phyloP scores from a whole-genome alignment of 2,329 filamentous ascomycete species.

The Aspergillus tamarii region DNA sequence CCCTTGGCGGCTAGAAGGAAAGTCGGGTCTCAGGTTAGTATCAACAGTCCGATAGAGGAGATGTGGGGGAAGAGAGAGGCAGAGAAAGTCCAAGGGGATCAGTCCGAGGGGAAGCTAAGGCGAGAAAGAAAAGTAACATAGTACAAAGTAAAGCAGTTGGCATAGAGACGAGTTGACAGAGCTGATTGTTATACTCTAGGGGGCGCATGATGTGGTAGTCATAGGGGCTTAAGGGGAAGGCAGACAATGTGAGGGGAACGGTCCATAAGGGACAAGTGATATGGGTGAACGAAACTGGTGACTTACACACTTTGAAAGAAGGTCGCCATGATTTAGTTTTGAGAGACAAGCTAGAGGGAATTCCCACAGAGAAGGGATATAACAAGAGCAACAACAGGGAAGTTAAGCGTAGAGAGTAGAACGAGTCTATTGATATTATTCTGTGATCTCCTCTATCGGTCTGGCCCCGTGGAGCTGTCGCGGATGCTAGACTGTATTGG shows the following conservation, averaged over 20 bases:
- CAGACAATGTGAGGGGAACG: constrained; percentile 22
- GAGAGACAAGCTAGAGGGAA: background rate
- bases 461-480: constrained; percentile 25
- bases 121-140: constrained; percentile 9
- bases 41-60: constrained; percentile 14
- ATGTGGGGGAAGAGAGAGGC: constrained; percentile 13
- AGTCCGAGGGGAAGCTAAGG: background rate
- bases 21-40: constrained; percentile 33
- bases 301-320: constrained; percentile 57
- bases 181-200: constrained; percentile 2
- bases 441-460: constrained; percentile 18
- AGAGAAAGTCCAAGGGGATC: background rate
- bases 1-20: constrained; percentile 48
- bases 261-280: constrained; percentile 20
- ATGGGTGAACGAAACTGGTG: constrained; percentile 12
- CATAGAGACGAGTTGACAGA: background rate
- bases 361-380: constrained; percentile 3
- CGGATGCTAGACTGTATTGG: constrained; percentile 26
- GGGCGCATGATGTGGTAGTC: constrained; percentile 8
- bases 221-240: constrained; percentile 27
- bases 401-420: constrained; percentile 8
- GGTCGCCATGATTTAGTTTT: constrained; percentile 44
- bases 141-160: background rate
- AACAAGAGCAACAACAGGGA: constrained; percentile 9
- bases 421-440: constrained; percentile 11